A percentile compares a stretch with the other conserved stretches of the same genome.
These are phyloP conservation scores for Syzygium oleosum DNA, from an alignment of 345 rosid species.

Conservation along the genomic window DNA sequence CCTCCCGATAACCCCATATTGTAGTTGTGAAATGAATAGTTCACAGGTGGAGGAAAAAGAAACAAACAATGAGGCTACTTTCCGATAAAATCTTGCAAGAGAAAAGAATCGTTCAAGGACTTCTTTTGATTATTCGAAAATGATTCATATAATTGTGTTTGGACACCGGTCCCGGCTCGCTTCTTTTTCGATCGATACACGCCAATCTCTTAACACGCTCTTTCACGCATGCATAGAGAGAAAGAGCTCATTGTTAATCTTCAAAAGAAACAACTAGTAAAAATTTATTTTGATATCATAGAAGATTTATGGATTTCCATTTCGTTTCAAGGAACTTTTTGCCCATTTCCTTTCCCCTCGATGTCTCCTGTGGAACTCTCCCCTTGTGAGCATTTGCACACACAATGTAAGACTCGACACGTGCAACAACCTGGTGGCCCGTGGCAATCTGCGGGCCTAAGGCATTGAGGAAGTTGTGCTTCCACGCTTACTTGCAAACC, in stretches of 20 bases:
- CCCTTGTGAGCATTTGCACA: neutral
- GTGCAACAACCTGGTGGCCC: neutral
- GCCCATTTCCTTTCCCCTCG: neutral
- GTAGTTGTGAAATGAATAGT: neutral
- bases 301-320: neutral
- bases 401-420: neutral
- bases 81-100: neutral
- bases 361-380: neutral
- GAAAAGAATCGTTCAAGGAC: too few relatives aligned
- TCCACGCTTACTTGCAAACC: neutral
- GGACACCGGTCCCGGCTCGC: neutral
- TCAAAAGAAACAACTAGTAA: neutral
- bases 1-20: neutral
- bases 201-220: neutral
- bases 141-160: neutral
- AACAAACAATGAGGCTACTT: too few relatives aligned
- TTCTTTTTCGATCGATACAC: neutral
- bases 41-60: neutral
- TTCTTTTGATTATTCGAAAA: too few relatives aligned
- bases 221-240: neutral
- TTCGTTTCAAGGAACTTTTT: neutral
- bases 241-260: neutral
- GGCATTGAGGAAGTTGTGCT: too few relatives aligned
- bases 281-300: neutral
- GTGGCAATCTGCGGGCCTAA: neutral